Evolutionary conservation across 441 rosid species (phyloP).

Genomic region (Gossypium davidsonii): DNA sequence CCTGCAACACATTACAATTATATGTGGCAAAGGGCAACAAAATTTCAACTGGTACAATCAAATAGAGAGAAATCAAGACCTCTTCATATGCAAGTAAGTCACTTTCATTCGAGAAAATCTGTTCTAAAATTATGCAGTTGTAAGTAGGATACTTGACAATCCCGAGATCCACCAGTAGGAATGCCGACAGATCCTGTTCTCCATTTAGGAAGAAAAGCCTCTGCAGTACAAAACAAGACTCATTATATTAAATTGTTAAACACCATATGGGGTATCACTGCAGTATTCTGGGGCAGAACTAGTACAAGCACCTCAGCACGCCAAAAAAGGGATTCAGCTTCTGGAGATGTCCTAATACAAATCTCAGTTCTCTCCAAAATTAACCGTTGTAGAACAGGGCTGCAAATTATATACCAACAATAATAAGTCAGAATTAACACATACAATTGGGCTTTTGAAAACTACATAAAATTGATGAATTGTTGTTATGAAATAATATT

Average conservation of each 20-base stretch:
- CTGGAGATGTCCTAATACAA: conserved; percentile 50
- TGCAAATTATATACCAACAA: conserved; percentile 26
- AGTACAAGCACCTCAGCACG: conserved; percentile 63
- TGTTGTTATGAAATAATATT: conserved; percentile 8
- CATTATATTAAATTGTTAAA: background rate
- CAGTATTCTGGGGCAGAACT: background rate
- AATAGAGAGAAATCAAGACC: conserved; percentile 41
- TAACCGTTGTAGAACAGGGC: conserved; percentile 40
- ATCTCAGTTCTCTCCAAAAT: conserved; percentile 51
- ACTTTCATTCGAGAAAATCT: conserved; percentile 42
- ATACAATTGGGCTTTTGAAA: conserved; percentile 7
- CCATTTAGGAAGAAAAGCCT: conserved; percentile 90
- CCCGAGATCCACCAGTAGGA: conserved; percentile 79
- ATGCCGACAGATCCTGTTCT: conserved; percentile 76
- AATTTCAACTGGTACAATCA: background rate
- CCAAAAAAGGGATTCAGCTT: conserved; percentile 69
- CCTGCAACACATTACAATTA: conserved; percentile 41
- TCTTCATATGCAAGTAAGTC: conserved; percentile 83
- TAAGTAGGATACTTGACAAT: conserved; percentile 70
- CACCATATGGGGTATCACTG: conserved; percentile 3
- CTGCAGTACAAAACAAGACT: conserved; percentile 35
- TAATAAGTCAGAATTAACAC: conserved; percentile 8
- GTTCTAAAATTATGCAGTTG: conserved; percentile 54
- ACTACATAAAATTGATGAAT: background rate
- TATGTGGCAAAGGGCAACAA: conserved; percentile 17